Evolutionary conservation across 495 filamentous ascomycete species (phyloP), one percentile per base, ranked within the genome.

Genomic region (Hypoxylon perforatum): DNA sequence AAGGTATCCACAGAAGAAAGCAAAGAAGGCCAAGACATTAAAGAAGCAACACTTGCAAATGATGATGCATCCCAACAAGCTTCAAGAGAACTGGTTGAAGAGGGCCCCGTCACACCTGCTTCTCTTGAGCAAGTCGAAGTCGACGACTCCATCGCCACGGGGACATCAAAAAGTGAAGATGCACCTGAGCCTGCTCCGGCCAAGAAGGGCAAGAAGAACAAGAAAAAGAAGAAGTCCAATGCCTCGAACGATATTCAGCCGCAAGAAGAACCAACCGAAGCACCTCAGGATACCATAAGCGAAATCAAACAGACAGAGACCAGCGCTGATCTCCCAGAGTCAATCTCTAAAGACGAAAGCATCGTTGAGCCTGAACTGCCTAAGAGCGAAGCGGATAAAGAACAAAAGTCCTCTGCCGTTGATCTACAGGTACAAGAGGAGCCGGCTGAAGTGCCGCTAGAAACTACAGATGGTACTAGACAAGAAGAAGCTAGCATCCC

Each of bases 201-300:
- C n/a, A 73, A 70, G 45, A 75, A 71, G 46, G 56, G 54, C 22
- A 73, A 74, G 53, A 73, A 72, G 41, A 58, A 65, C 28, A 74
- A 75, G 63, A 73, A 75, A 59, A 71, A 66, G 55, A 49, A 65
- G 61, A 44, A 4, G 36, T 18, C 3, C 18, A 42, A 33, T 6
- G 17, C 38, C 6, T 35, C n/a, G 19, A 47, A 63, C 21, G 57
- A 59, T 7, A n/a, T 15, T 11, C 45, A 36, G 35, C 0, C 42
- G 3, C 61, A 64, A 49, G 55, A 59, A 21, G 68, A 74, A 17
- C 10, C 11, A 0, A 47, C 17, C 41, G 22, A 65, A 28, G 39
- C 15, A 41, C 30, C 46, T 51, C 18, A 23, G 23, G 54, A 61
- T 25, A 47, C 14, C 18, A 38, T 33, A 12, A 8, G 21, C 33